Evolutionary conservation across 441 rosid genomes (phyloP), one percentile per base, ranked within the genome.

Genomic region (Hypseocharis bilobata): DNA sequence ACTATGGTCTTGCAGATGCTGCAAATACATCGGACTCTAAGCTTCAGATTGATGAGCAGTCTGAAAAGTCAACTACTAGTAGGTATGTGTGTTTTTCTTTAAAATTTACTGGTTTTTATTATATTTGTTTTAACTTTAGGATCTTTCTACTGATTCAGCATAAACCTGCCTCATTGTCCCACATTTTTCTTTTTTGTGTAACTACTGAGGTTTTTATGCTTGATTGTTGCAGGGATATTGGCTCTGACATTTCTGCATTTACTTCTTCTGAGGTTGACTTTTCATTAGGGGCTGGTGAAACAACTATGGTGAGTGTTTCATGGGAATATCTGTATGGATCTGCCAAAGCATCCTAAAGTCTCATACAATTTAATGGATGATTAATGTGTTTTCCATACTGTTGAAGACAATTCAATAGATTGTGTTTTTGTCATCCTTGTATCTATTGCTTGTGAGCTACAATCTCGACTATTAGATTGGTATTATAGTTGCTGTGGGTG

Each of bases 211-310:
- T 20, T 52, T 60, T 40, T 62, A 70, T 72, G 40, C 60, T 49
- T 64, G 62, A 64, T 67, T 45, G 51, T 62, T 73, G 64, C 86
- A 88, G 98, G 83, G 85, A 72, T 70, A 62, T 73, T 62, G 72
- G 70, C 70, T 75, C 82, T 29, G 80, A 74, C 30, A 40, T 54
- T 57, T 78, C 87, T 70, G 70, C 81, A 56, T 84, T 86, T 81
- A 78, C 77, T 73, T 82, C 83, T 72, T 86, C 96, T 42, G 91
- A 91, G 78, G 84, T 79, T 56, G 84, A 88, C 72, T 65, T 86
- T 72, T 72, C 79, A 6, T 72, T 91, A 57, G 86, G 76, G 70
- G 92, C 94, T 57, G 79, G 83, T 74, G 86, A 84, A 79, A 78
- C 78, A 67, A 80, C 70, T 65, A 67, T 81, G 88, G 99, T 94